Base-by-base conservation (phyloP, 108 stramenopile genomes). In the Nitzschia sp. region DNA sequence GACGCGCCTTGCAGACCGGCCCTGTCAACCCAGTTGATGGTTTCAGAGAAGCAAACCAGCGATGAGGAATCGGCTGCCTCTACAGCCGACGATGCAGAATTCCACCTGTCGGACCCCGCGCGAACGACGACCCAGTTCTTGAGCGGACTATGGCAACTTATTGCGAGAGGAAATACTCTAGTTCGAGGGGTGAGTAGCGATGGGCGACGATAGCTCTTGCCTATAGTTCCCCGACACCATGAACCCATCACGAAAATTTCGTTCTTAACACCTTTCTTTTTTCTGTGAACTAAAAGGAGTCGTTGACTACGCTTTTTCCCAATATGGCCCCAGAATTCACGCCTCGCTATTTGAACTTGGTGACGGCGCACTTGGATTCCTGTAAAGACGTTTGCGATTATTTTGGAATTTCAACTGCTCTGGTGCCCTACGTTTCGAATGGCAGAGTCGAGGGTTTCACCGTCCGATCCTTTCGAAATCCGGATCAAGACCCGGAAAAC, bases 381-480 rank as follows among this genome's bases (percentile, higher is more conserved):
- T 95, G 94, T 79, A 92, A 91, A 66, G 94, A 95, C 65, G 88
- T 91, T 45, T 92, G 88, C 53, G 94, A 95, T 64, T 64, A 72
- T 62, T 95, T 88, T 78, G 92, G 94, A 8, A 77, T 90, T 28
- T 72, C 77, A 19, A 91, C 90, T 32, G 55, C 84, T 26, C 75
- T 94, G 13, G 46, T 74, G 8, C 93, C 93, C 0, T 80, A 78
- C 67, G 33, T 71, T 30, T 66, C 59, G 35, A 26, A 68, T 24
- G 60, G 67, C 17, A 64, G 55, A 28, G 77, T 87, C 3, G 36
- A 64, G 4, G 93, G 93, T 0, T 94, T 94, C 60, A 91, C 90
- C 9, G 85, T 85, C 61, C 88, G 86, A 65, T 82, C 80, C 17
- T 90, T 82, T 38, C 73, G 85, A 8, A 86, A 90, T 71, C 86